phyloP scores from a whole-genome alignment of 179 eudicot species.

The Dionaea muscipula region DNA sequence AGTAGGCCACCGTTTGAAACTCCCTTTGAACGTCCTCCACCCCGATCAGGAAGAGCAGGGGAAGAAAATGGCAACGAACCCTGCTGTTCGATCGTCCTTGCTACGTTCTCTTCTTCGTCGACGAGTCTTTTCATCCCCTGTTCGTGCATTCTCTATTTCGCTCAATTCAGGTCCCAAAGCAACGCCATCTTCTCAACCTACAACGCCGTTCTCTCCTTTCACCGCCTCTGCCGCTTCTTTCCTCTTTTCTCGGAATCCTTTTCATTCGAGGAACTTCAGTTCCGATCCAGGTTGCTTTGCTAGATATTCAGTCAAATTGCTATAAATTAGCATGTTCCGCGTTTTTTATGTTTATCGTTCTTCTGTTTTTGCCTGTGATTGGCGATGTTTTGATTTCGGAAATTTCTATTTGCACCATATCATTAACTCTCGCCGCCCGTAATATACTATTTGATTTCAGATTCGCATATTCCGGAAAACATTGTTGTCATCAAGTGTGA shows the following conservation, averaged over 20 bases:
- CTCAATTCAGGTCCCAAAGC: background rate
- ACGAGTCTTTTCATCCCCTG: background rate
- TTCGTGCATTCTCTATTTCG: conserved; percentile 2
- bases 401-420: background rate
- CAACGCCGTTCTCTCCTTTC: background rate
- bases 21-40: no score
- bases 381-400: background rate
- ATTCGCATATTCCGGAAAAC: conserved; percentile 21
- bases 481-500: conserved; percentile 27
- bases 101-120: conserved; percentile 5
- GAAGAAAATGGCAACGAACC: background rate
- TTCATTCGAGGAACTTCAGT: conserved; percentile 7
- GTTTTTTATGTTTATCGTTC: background rate
- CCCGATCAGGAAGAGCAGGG: no score
- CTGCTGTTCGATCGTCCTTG: background rate
- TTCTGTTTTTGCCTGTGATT: background rate
- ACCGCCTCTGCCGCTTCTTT: conserved; percentile 4
- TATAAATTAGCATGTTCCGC: background rate
- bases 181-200: background rate
- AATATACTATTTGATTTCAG: background rate
- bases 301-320: background rate
- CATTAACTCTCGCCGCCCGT: no score
- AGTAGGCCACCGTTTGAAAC: no score
- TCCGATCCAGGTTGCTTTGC: conserved; percentile 4
- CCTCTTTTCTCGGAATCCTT: background rate